Evolutionary conservation across 495 filamentous ascomycete species (phyloP).

Genomic region (Schizothecium vesticola): DNA sequence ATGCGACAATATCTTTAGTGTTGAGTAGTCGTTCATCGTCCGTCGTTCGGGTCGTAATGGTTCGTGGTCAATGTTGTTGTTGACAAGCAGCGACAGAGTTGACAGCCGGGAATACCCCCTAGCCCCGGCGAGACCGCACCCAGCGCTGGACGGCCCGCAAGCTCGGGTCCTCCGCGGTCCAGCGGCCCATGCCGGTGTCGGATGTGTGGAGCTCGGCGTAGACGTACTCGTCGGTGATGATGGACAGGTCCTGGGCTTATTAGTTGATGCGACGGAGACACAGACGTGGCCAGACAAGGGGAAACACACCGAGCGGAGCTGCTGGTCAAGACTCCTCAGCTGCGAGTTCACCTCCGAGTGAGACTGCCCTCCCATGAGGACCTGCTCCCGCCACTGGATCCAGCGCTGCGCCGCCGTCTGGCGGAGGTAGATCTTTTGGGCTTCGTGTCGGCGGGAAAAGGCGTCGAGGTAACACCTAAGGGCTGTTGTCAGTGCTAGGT

Average conservation of each 20-base stretch:
- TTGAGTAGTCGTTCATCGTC: too few species aligned
- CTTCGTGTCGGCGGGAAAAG: slow-evolving; percentile 73
- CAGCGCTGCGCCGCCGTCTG: slow-evolving; percentile 73
- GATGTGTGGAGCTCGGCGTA: slow-evolving; percentile 58
- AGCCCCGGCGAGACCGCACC: slow-evolving; percentile 39
- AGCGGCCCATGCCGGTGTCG: slow-evolving; percentile 63
- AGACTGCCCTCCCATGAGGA: slow-evolving; percentile 61
- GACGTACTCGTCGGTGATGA: slow-evolving; percentile 62
- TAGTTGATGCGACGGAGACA: neutral
- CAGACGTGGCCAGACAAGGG: neutral
- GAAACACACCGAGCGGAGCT: slow-evolving; percentile 54
- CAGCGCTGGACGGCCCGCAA: slow-evolving; percentile 47
- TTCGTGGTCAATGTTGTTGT: slow-evolving; percentile 3
- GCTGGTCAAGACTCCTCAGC: slow-evolving; percentile 53
- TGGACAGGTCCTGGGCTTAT: slow-evolving; percentile 54
- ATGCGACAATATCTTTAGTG: neutral
- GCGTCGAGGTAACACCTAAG: slow-evolving; percentile 72
- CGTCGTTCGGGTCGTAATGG: neutral
- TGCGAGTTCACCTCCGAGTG: slow-evolving; percentile 51
- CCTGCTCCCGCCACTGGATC: slow-evolving; percentile 63
- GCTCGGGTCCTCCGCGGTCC: slow-evolving; percentile 67
- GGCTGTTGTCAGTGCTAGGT: neutral
- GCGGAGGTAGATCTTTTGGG: slow-evolving; percentile 77
- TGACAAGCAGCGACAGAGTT: neutral
- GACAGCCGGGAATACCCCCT: neutral